Evolutionary conservation across 192 early-diverging fungal genomes (phyloP).

Genomic region (Coemansia asiatica): DNA sequence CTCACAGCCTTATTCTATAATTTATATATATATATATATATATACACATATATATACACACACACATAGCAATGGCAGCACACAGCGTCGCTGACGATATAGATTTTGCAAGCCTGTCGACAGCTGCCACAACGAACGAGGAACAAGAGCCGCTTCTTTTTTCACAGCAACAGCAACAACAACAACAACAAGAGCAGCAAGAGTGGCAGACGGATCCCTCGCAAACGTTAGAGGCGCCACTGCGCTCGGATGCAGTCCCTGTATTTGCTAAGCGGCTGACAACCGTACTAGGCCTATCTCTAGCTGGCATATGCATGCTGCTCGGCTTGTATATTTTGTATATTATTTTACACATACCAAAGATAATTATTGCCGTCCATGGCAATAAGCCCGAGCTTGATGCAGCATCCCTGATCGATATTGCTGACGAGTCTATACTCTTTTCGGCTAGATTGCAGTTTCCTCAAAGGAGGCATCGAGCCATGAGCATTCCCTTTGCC

Average conservation of each 20-base stretch:
- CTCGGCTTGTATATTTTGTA: constrained; percentile 40
- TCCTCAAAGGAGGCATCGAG: constrained; percentile 13
- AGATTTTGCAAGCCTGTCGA: not conserved
- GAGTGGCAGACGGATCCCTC: not conserved
- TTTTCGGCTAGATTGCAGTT: constrained; percentile 27
- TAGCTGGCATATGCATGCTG: constrained; percentile 20
- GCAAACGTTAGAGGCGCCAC: not conserved
- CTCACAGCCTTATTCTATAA: no score
- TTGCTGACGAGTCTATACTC: constrained; percentile 20
- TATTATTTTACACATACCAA: constrained; percentile 25
- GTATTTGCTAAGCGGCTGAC: constrained; percentile 6
- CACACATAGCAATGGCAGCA: not conserved
- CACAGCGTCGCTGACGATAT: not conserved
- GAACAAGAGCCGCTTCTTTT: constrained; percentile 33
- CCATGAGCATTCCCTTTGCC: constrained; percentile 19
- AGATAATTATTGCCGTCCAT: constrained; percentile 12
- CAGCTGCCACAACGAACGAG: constrained; percentile 1
- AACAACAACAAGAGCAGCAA: not conserved
- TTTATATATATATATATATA: no score
- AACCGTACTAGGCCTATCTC: constrained; percentile 16
- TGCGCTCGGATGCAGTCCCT: not conserved
- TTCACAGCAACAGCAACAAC: not conserved
- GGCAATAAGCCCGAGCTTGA: constrained; percentile 23
- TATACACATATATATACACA: no score
- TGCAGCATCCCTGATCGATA: constrained; percentile 27